phyloP scores from a whole-genome alignment of 1,284 basidiomycete species.

The Puccinia hordei region DNA sequence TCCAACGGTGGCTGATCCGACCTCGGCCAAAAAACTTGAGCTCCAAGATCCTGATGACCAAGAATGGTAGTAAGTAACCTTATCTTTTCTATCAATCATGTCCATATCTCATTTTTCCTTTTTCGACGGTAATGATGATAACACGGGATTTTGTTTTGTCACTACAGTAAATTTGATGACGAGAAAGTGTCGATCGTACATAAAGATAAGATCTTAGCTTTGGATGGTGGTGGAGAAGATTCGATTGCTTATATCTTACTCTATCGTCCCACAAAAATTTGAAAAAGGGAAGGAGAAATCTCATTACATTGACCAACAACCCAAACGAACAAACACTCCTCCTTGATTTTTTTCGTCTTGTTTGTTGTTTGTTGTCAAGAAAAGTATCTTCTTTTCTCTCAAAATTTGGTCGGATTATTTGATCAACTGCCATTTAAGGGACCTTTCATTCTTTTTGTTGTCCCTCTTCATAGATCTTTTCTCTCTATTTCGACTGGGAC shows the following conservation, averaged over 20 bases:
- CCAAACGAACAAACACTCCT: background rate
- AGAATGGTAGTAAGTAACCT: conserved; percentile 44
- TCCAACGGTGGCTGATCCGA: conserved; percentile 23
- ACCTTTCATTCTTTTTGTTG: too few species aligned
- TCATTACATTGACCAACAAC: background rate
- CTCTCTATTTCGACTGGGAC: too few species aligned
- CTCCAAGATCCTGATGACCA: conserved; percentile 50
- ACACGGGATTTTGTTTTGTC: background rate
- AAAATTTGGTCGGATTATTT: too few species aligned
- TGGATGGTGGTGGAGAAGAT: conserved; percentile 80
- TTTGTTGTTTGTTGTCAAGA: too few species aligned
- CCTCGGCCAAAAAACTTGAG: background rate
- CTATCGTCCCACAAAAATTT: conserved; percentile 64
- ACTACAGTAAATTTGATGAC: conserved; percentile 71
- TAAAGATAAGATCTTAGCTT: conserved; percentile 74
- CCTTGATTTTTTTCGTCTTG: background rate
- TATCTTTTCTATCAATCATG: background rate
- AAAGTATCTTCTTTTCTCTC: too few species aligned
- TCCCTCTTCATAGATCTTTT: too few species aligned
- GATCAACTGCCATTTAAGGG: too few species aligned
- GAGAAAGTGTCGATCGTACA: conserved; percentile 80
- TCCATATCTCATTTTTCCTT: background rate
- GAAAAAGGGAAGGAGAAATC: background rate
- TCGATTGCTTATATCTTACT: conserved; percentile 82
- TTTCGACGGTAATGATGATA: background rate